Base-by-base conservation (phyloP, 1,284 basidiomycete genomes). In the Amylostereum chailletii region DNA sequence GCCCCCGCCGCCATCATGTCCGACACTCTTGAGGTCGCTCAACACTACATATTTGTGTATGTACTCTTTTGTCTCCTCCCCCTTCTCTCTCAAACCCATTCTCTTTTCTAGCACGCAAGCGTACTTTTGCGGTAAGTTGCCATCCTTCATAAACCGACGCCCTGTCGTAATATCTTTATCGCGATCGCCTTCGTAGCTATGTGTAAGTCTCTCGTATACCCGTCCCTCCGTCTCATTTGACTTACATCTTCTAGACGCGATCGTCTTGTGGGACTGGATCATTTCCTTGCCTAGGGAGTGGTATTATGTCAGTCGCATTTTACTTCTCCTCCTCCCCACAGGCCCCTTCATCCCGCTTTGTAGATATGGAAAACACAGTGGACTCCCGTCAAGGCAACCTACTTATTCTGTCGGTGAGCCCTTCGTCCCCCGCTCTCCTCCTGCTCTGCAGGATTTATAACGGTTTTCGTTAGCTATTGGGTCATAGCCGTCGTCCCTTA, bases 241-340 rank as follows among this genome's bases (percentile, higher is more conserved):
- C 58, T 57, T 57, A 51, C 53, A 44, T 29, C 59, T 34, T 47
- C 39, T 55, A 88, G 86, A 89, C 64, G 81, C 86, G 49, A 79
- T 89, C 41, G 80, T 86, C 54, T 65, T 87, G 46, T 89, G 86
- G 86, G 86, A 89, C 70, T 89, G 86, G 86, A 70, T 85, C 60
- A 78, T 84, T 58, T 82, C 81, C 61, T 63, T 89, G 47, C 77
- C 79, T 33, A 73, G 83, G 65, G 86, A 89, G 66, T 86, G 77
- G 69, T 75, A 75, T 60, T 87, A 83, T 64, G 85, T 86, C 63
- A 60, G 72, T 19, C 19, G 19, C 19, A 19, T 19, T 19, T 19
- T 19, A 19, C 19, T 70, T n/a, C 42, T 50, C 51, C 40, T 43
- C 42, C 47, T 46, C 38, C 27, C 10, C 45, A 32, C 30, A 39